A percentile compares a stretch with the other conserved stretches of the same genome.
Evolutionary conservation across 345 rosid genomes (phyloP).

Genomic region (Populus nigra): DNA sequence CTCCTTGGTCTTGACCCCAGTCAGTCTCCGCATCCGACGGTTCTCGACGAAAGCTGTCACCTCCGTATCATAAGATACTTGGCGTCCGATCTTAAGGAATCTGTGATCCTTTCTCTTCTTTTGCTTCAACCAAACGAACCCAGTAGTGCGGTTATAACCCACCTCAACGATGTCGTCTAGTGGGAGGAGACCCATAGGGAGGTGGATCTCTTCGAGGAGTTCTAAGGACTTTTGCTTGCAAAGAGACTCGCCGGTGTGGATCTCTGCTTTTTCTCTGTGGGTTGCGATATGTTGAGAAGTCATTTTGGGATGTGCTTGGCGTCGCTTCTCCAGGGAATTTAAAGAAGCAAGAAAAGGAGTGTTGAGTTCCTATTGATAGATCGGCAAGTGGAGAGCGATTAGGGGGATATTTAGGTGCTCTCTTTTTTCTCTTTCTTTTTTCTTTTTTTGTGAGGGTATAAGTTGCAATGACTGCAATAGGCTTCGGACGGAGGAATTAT

Average conservation of each 20-base stretch:
- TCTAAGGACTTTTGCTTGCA: conserved; percentile 51
- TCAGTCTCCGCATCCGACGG: conserved; percentile 41
- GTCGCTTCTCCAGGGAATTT: not conserved
- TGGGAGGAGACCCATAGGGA: conserved; percentile 59
- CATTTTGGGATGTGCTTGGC: conserved; percentile 16
- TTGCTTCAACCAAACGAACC: conserved; percentile 66
- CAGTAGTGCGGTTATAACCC: conserved; percentile 47
- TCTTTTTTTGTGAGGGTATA: no score
- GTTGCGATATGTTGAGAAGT: conserved; percentile 23
- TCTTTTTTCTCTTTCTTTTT: no score
- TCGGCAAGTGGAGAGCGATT: not conserved
- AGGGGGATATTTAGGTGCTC: not conserved
- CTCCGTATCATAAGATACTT: conserved; percentile 49
- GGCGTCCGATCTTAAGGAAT: conserved; percentile 37
- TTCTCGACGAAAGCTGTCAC: conserved; percentile 53
- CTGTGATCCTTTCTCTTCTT: conserved; percentile 38
- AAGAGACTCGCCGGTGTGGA: conserved; percentile 39
- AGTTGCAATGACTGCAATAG: no score
- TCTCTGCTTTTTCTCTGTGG: conserved; percentile 48
- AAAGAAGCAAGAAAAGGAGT: not conserved
- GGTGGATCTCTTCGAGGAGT: conserved; percentile 37
- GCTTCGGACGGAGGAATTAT: no score
- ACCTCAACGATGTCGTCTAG: conserved; percentile 50
- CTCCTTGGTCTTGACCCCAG: conserved; percentile 59
- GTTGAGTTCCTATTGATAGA: not conserved